Evolutionary conservation across 805 yeast species (phyloP).

Genomic region (Pichia exigua): DNA sequence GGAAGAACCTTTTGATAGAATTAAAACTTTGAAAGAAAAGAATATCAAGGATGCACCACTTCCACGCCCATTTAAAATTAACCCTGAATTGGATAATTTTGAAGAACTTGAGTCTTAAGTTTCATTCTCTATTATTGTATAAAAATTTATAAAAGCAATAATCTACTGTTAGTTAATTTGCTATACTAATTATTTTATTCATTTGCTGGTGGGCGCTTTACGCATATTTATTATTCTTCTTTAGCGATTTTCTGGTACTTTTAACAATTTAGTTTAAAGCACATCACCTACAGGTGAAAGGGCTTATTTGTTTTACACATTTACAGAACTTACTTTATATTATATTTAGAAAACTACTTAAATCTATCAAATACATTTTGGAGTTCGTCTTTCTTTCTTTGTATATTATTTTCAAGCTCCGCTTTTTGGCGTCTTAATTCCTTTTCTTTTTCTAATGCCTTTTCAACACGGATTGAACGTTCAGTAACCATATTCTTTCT

Average conservation of each 20-base stretch:
- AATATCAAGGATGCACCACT: slow-evolving; percentile 67
- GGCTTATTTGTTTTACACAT: too few relatives aligned
- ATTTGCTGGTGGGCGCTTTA: not conserved
- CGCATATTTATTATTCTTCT: too few relatives aligned
- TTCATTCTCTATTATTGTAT: not conserved
- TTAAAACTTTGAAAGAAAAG: slow-evolving; percentile 79
- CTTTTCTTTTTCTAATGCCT: slow-evolving; percentile 68
- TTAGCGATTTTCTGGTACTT: too few relatives aligned
- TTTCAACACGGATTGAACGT: slow-evolving; percentile 69
- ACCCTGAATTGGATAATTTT: slow-evolving; percentile 32
- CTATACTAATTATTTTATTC: too few relatives aligned
- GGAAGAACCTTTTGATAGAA: slow-evolving; percentile 51
- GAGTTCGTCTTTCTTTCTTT: slow-evolving; percentile 45
- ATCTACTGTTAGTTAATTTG: not conserved
- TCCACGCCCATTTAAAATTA: slow-evolving; percentile 62
- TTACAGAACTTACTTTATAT: not conserved
- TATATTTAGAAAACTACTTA: slow-evolving; percentile 18
- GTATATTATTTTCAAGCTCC: slow-evolving; percentile 38
- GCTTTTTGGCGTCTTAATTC: slow-evolving; percentile 49
- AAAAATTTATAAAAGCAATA: too few relatives aligned
- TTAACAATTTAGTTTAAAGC: too few relatives aligned
- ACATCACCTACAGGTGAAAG: too few relatives aligned
- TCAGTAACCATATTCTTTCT: slow-evolving; percentile 80
- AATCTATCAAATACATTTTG: slow-evolving; percentile 46
- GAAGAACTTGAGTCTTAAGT: slow-evolving; percentile 13